Evolutionary conservation across 805 yeast genomes (phyloP).

Genomic region (Ogataea paraovalis): DNA sequence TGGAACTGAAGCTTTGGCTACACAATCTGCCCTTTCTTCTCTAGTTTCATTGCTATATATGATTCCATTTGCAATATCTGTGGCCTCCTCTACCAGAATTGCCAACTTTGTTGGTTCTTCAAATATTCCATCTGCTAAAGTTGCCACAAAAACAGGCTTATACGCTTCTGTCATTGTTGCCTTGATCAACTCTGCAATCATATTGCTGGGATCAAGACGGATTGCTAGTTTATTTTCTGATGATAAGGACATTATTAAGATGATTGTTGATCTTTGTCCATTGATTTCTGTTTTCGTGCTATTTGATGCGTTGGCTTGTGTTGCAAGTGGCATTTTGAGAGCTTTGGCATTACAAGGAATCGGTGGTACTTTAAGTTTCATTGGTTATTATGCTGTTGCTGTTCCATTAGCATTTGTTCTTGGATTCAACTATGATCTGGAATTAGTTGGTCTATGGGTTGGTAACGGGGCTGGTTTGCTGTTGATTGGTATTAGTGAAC

Average conservation of each 20-base stretch:
- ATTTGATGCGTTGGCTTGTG: conserved; percentile 66
- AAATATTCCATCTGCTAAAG: conserved; percentile 27
- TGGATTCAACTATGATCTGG: conserved; percentile 45
- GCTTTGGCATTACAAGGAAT: conserved; percentile 74
- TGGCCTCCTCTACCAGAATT: conserved; percentile 51
- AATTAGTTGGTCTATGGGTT: conserved; percentile 66
- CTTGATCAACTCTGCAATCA: conserved; percentile 37
- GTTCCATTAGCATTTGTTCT: conserved; percentile 61
- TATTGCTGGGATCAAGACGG: conserved; percentile 43
- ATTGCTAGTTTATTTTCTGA: conserved; percentile 58
- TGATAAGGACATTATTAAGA: conserved; percentile 51
- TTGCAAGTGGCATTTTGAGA: conserved; percentile 68
- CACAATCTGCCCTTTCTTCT: conserved; percentile 53
- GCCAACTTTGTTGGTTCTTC: conserved; percentile 51
- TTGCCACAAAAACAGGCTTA: conserved; percentile 42
- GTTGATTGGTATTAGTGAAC: conserved; percentile 47
- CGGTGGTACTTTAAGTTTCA: conserved; percentile 65
- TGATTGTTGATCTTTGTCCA: conserved; percentile 58
- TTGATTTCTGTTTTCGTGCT: conserved; percentile 62
- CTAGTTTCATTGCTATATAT: conserved; percentile 49
- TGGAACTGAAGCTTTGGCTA: conserved; percentile 51
- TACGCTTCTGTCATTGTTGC: conserved; percentile 33
- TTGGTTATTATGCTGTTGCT: conserved; percentile 69
- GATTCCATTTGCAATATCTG: conserved; percentile 55
- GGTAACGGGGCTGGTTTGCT: conserved; percentile 67